A percentile compares a stretch with the other conserved stretches of the same genome.
These are phyloP conservation scores for Colletotrichum sojae DNA, from an alignment of 2,329 filamentous ascomycete genomes.

Conservation along the genomic window DNA sequence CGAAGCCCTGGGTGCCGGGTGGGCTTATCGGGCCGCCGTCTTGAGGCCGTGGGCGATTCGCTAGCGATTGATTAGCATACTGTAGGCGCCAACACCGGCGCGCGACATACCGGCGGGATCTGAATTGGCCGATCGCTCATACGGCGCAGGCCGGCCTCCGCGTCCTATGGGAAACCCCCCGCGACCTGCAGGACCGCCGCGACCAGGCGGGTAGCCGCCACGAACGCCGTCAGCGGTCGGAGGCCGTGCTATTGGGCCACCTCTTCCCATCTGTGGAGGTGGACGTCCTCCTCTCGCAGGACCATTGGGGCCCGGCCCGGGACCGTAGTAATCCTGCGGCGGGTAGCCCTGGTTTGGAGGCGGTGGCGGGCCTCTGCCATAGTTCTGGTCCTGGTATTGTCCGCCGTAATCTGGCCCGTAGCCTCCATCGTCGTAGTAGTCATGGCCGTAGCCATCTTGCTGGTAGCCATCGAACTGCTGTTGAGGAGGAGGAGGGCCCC, in stretches of 20 bases:
- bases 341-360: slow-evolving; percentile 57
- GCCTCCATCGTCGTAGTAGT: slow-evolving; percentile 59
- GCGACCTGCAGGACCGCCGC: slow-evolving; percentile 50
- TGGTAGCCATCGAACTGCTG: slow-evolving; percentile 62
- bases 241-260: slow-evolving; percentile 60
- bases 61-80: slow-evolving; percentile 37
- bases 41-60: slow-evolving; percentile 50
- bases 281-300: slow-evolving; percentile 58
- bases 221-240: slow-evolving; percentile 55
- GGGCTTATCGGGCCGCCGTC: slow-evolving; percentile 48
- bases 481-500: slow-evolving; percentile 50
- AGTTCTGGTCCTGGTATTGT: slow-evolving; percentile 62
- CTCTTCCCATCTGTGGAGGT: slow-evolving; percentile 60
- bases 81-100: neutral
- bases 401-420: slow-evolving; percentile 56
- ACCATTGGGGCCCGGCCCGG: slow-evolving; percentile 52
- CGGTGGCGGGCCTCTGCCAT: slow-evolving; percentile 56
- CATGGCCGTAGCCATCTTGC: slow-evolving; percentile 59
- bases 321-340: slow-evolving; percentile 62
- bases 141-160: slow-evolving; percentile 57
- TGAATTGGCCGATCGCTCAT: slow-evolving; percentile 54
- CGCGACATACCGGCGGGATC: slow-evolving; percentile 58
- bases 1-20: slow-evolving; percentile 45
- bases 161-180: slow-evolving; percentile 52
- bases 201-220: slow-evolving; percentile 56